Evolutionary conservation across 1,284 basidiomycete genomes (phyloP), one percentile per base, ranked within the genome.

Genomic region (Chiua sp.): DNA sequence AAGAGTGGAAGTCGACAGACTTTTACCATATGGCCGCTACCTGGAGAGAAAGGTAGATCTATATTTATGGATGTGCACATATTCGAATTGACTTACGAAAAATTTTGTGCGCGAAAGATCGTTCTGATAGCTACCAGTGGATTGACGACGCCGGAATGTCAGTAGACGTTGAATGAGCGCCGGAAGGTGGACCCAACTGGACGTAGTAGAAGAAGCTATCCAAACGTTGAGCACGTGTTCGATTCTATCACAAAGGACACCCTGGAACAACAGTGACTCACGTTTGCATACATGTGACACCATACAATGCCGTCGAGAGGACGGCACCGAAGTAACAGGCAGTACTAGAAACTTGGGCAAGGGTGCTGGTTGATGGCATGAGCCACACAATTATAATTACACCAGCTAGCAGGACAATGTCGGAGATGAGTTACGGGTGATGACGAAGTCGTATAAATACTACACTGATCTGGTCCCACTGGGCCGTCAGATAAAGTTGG

Each of bases 21-120:
- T 3, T 16, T 20, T 26, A 64, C 63, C 57, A 67, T n/a, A 64
- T 4, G 23, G 10, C 18, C 30, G 30, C 51, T 32, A 61, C 59
- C 59, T 60, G 23, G 2, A 2, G 22, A 26, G 15, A 12, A 18
- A 13, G 7, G 37, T 1, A 51, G 4, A 30, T 4, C 20, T 16
- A 11, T 28, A 30, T 7, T 26, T 13, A n/a, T 12, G 11, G n/a
- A n/a, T 11, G 20, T 8, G 7, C 28, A 30, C 12, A 22, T 15
- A 5, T 15, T n/a, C 39, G 39, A 12, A 7, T 11, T 28, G 37
- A 28, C 59, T 61, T 37, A 61, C 59, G 7, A 61, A 61, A 18
- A 47, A 30, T 23, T 61, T 61, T 7, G 22, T 44, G 16, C 32
- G 33, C 10, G 35, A 51, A 8, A 26, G 44, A 15, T 61, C 59